Percentiles rank a stretch among this genome's conserved stretches.
Conservation (phyloP, 768 basidiomycete species). For the Phallus indusiatus region DNA sequence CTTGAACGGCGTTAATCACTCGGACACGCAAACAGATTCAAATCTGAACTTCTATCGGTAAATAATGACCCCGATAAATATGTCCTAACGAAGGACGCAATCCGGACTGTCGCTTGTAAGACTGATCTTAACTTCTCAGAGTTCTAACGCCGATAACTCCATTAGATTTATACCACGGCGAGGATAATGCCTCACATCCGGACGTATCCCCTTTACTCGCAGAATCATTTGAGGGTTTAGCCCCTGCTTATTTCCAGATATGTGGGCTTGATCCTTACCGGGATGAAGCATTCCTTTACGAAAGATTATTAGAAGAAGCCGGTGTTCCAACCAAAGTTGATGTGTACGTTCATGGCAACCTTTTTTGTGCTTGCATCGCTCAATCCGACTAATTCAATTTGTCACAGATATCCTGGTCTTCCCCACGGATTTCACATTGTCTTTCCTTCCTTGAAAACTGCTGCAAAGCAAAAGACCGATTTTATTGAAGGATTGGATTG, state of each 20-base stretch:
- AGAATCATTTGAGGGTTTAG: slow-evolving; percentile 14
- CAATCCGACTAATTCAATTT: too few species aligned
- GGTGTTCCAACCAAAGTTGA: slow-evolving; percentile 16
- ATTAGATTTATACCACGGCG: neutral
- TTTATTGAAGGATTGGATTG: slow-evolving; percentile 14
- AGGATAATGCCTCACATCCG: slow-evolving; percentile 7
- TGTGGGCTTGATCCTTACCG: slow-evolving; percentile 18
- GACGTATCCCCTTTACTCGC: slow-evolving; percentile 15
- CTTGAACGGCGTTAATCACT: neutral
- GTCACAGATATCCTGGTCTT: slow-evolving; percentile 19
- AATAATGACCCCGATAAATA: slow-evolving; percentile 15
- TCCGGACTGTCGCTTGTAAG: neutral
- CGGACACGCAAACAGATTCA: slow-evolving; percentile 10
- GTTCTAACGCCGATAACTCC: neutral
- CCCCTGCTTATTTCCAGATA: slow-evolving; percentile 19
- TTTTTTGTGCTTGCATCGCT: too few species aligned
- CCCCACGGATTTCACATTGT: slow-evolving; percentile 15
- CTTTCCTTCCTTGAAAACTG: slow-evolving; percentile 9
- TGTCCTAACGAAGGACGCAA: neutral
- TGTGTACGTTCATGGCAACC: slow-evolving; percentile 10
- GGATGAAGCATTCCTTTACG: slow-evolving; percentile 21
- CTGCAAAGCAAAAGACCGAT: slow-evolving; percentile 13
- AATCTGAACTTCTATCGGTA: slow-evolving; percentile 15
- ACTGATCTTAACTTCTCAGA: neutral
- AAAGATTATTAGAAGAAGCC: slow-evolving; percentile 14